Percentiles rank a stretch among this genome's conserved stretches.
Evolutionary conservation across 352 stramenopile species (phyloP).

Genomic region (Phytopythium litorale): DNA sequence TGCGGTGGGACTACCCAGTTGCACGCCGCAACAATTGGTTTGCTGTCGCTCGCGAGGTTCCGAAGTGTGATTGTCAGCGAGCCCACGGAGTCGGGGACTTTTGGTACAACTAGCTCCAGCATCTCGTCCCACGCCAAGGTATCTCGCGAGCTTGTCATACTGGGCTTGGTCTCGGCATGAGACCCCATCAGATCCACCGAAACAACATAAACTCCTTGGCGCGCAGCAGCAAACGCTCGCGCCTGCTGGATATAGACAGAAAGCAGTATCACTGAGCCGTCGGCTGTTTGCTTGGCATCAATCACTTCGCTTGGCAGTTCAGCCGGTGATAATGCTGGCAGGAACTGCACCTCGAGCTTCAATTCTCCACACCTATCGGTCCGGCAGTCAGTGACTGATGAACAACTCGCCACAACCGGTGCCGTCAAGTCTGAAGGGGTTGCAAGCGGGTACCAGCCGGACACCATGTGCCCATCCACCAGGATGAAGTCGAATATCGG

Average conservation of each 20-base stretch:
- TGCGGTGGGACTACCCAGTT: neutral
- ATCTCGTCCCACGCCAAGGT: slow-evolving; percentile 2
- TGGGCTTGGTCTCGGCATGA: slow-evolving; percentile 25
- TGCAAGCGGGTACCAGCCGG: slow-evolving; percentile 23
- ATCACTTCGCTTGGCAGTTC: neutral
- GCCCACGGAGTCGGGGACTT: neutral
- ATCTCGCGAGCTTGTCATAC: neutral
- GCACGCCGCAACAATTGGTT: neutral
- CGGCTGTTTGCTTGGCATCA: neutral
- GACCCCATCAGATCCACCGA: slow-evolving; percentile 15
- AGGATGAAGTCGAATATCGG: slow-evolving; percentile 49
- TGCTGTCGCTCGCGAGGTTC: neutral
- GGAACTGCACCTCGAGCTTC: slow-evolving; percentile 39
- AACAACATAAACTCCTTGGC: slow-evolving; percentile 10
- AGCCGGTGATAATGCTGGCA: slow-evolving; percentile 12
- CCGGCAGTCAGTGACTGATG: neutral
- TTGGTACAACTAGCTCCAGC: neutral
- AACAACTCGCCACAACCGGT: neutral
- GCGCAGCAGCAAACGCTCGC: slow-evolving; percentile 6
- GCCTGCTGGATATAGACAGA: slow-evolving; percentile 10
- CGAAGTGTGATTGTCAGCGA: neutral
- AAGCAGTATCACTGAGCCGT: neutral
- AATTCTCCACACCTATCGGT: slow-evolving; percentile 15
- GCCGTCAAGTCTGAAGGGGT: neutral
- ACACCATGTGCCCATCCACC: slow-evolving; percentile 32